phyloP scores from a whole-genome alignment of 129 eudicot genomes.

The Lactuca saligna region DNA sequence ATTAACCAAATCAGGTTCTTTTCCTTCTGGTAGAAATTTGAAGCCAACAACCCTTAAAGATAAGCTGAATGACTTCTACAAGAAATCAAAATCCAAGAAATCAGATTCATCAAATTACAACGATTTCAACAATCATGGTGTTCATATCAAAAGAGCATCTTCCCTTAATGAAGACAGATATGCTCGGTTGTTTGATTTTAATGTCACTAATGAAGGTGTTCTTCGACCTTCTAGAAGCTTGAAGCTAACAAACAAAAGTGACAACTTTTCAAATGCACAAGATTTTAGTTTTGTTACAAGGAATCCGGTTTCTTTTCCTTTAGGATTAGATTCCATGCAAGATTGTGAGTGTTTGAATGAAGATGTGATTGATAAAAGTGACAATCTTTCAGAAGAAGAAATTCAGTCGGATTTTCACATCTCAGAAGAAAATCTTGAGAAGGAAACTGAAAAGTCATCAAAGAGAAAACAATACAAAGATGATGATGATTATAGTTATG shows the following conservation, averaged over 20 bases:
- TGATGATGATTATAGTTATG: slow-evolving; percentile 53
- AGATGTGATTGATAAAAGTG: slow-evolving; percentile 10
- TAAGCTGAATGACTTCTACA: slow-evolving; percentile 62
- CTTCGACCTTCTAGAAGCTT: slow-evolving; percentile 58
- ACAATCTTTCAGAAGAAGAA: slow-evolving; percentile 22
- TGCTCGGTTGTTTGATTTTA: slow-evolving; percentile 39
- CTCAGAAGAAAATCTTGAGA: slow-evolving; percentile 31
- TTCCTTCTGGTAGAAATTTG: slow-evolving; percentile 50
- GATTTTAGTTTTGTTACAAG: slow-evolving; percentile 34
- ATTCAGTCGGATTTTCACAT: slow-evolving; percentile 14
- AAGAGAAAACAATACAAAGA: slow-evolving; percentile 16
- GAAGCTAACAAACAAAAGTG: slow-evolving; percentile 45
- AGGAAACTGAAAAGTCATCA: slow-evolving; percentile 12
- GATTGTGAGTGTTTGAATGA: slow-evolving; percentile 21
- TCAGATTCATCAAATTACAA: slow-evolving; percentile 8
- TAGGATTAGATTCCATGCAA: slow-evolving; percentile 17
- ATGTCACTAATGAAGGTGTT: slow-evolving; percentile 37
- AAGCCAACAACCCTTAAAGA: slow-evolving; percentile 59
- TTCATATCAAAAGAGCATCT: slow-evolving; percentile 41
- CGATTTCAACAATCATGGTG: slow-evolving; percentile 7
- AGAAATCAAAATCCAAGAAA: slow-evolving; percentile 32
- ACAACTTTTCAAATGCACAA: slow-evolving; percentile 23
- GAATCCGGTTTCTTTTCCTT: slow-evolving; percentile 17
- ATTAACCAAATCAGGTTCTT: slow-evolving; percentile 67
- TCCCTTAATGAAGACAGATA: slow-evolving; percentile 55